phyloP scores from a whole-genome alignment of 2,329 filamentous ascomycete genomes.

The Thielaviopsis euricoi region DNA sequence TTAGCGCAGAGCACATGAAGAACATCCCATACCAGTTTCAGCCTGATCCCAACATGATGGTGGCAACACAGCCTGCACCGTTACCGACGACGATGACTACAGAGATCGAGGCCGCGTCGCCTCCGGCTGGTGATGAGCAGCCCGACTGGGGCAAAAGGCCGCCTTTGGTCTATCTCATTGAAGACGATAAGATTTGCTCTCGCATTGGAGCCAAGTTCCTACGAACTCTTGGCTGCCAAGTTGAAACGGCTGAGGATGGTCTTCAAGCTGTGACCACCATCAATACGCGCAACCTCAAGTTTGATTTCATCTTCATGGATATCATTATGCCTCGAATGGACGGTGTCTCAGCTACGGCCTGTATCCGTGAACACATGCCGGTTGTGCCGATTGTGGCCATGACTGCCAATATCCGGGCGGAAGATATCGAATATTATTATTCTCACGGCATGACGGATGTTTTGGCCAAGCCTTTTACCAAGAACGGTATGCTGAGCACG shows the following conservation, averaged over 20 bases:
- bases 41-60: slow-evolving; percentile 15
- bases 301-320: slow-evolving; percentile 67
- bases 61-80: background rate
- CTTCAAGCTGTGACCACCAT: slow-evolving; percentile 84
- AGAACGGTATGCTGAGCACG: slow-evolving; percentile 67
- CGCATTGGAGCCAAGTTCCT: slow-evolving; percentile 54
- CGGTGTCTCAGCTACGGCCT: slow-evolving; percentile 82
- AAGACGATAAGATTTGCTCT: slow-evolving; percentile 56
- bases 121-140: slow-evolving; percentile 13
- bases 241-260: slow-evolving; percentile 66
- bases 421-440: slow-evolving; percentile 95
- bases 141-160: slow-evolving; percentile 38
- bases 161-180: slow-evolving; percentile 77
- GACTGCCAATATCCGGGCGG: slow-evolving; percentile 94
- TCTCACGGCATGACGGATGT: slow-evolving; percentile 99
- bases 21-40: slow-evolving; percentile 70
- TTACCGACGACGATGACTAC: background rate
- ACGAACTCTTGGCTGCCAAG: slow-evolving; percentile 46
- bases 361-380: slow-evolving; percentile 75
- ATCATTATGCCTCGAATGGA: slow-evolving; percentile 97
- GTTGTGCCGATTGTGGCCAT: slow-evolving; percentile 87
- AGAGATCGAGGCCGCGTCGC: background rate
- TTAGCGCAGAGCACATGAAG: slow-evolving; percentile 84
- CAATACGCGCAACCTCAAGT: slow-evolving; percentile 31
- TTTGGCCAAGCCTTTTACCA: slow-evolving; percentile 89